Evolutionary conservation across 345 rosid species (phyloP).

Genomic region (Cardamine chenopodiifolia): DNA sequence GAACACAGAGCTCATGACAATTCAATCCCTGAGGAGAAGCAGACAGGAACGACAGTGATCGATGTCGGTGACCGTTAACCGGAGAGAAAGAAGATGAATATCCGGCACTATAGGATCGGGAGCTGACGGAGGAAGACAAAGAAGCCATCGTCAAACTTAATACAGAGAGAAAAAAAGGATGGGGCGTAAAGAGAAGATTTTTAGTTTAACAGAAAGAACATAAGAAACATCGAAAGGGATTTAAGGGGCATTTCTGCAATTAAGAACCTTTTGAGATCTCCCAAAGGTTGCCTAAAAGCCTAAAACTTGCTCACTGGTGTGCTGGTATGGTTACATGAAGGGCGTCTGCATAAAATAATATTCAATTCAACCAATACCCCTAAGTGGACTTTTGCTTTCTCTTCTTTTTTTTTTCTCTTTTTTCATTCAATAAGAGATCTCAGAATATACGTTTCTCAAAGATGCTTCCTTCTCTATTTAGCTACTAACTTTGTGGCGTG

Average conservation of each 20-base stretch:
- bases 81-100: constrained; percentile 39
- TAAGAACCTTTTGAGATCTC: constrained; percentile 70
- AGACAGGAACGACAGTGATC: constrained; percentile 46
- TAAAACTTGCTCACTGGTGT: constrained; percentile 25
- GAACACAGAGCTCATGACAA: constrained; percentile 50
- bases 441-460: constrained; percentile 26
- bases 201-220: constrained; percentile 26
- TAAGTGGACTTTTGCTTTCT: constrained; percentile 29
- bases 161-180: neutral
- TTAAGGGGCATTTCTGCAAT: constrained; percentile 37
- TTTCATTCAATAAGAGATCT: neutral
- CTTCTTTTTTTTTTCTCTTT: neutral
- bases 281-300: constrained; percentile 55
- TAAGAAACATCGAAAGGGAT: constrained; percentile 65
- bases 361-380: constrained; percentile 29
- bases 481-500: neutral
- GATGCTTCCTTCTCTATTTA: constrained; percentile 1
- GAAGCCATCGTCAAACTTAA: constrained; percentile 52
- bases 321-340: constrained; percentile 28
- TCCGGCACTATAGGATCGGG: constrained; percentile 45
- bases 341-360: constrained; percentile 19
- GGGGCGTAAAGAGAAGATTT: neutral
- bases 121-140: constrained; percentile 56
- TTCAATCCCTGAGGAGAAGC: constrained; percentile 31
- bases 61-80: constrained; percentile 31